These are phyloP conservation scores for Solanum tacnaense DNA, from an alignment of 257 asterid species.

Conservation along the genomic window DNA sequence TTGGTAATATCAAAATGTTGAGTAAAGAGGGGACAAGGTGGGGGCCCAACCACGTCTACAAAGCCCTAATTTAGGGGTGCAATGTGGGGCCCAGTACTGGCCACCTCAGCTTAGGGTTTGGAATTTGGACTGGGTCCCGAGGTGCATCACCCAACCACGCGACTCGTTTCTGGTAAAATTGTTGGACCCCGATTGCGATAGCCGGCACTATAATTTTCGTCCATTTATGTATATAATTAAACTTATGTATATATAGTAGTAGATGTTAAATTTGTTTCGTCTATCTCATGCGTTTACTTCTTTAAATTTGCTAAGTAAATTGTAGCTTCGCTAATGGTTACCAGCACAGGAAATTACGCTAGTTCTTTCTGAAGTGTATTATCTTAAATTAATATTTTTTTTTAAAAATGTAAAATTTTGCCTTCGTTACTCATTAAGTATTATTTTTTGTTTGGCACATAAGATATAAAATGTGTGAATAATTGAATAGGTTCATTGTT, in stretches of 20 bases:
- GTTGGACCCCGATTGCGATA: slow-evolving; percentile 73
- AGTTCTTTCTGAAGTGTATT: neutral
- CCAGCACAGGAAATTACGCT: neutral
- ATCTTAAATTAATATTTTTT: too few species aligned
- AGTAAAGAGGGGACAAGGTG: slow-evolving; percentile 18
- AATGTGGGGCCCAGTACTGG: slow-evolving; percentile 22
- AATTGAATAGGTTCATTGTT: neutral
- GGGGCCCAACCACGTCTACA: slow-evolving; percentile 20
- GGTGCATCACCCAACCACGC: slow-evolving; percentile 34
- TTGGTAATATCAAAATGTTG: slow-evolving; percentile 11
- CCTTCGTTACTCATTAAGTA: neutral
- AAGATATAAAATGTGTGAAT: too few species aligned
- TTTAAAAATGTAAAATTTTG: too few species aligned
- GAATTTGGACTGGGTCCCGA: slow-evolving; percentile 13
- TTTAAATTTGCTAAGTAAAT: neutral
- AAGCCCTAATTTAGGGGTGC: slow-evolving; percentile 14
- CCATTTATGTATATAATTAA: too few species aligned
- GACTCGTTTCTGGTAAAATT: slow-evolving; percentile 53
- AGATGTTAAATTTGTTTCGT: too few species aligned
- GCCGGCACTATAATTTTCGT: slow-evolving; percentile 23
- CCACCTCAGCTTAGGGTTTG: slow-evolving; percentile 33
- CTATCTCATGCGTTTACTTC: too few species aligned
- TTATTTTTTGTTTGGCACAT: too few species aligned
- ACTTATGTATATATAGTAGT: too few species aligned
- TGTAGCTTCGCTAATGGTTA: neutral